These are phyloP conservation scores for Solanum sparsipilum DNA, from an alignment of 257 asterid species.

Conservation along the genomic window DNA sequence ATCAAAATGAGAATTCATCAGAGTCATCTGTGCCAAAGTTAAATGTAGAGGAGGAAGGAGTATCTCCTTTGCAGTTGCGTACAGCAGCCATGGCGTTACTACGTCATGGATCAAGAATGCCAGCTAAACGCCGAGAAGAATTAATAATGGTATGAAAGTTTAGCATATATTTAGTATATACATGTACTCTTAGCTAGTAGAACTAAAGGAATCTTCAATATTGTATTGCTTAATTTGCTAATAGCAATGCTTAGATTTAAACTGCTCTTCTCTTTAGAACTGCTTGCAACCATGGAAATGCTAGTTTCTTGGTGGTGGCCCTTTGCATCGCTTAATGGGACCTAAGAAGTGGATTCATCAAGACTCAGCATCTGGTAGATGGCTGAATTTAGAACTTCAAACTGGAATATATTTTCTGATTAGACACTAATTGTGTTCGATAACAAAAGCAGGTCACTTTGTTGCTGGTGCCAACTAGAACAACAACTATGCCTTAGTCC, in stretches of 20 bases:
- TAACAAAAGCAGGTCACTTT: background rate
- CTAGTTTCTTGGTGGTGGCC: background rate
- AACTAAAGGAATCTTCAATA: background rate
- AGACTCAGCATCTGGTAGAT: background rate
- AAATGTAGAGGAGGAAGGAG: slow-evolving; percentile 52
- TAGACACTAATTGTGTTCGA: background rate
- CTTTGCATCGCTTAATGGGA: background rate
- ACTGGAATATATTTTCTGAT: background rate
- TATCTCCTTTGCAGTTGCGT: slow-evolving; percentile 82
- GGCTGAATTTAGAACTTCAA: background rate
- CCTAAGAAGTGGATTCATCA: background rate
- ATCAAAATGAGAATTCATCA: slow-evolving; percentile 25
- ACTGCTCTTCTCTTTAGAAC: background rate
- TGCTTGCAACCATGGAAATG: background rate
- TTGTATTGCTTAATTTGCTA: background rate
- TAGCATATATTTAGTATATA: background rate
- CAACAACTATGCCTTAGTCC: background rate
- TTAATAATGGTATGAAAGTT: slow-evolving; percentile 46
- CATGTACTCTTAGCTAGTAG: background rate
- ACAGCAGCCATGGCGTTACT: slow-evolving; percentile 92
- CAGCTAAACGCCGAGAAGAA: slow-evolving; percentile 73
- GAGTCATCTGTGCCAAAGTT: slow-evolving; percentile 18
- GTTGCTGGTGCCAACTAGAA: background rate
- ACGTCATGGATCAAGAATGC: slow-evolving; percentile 84
- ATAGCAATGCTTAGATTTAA: background rate